Evolutionary conservation across 1,284 basidiomycete genomes (phyloP).

Genomic region (Psilocybe mexicana): DNA sequence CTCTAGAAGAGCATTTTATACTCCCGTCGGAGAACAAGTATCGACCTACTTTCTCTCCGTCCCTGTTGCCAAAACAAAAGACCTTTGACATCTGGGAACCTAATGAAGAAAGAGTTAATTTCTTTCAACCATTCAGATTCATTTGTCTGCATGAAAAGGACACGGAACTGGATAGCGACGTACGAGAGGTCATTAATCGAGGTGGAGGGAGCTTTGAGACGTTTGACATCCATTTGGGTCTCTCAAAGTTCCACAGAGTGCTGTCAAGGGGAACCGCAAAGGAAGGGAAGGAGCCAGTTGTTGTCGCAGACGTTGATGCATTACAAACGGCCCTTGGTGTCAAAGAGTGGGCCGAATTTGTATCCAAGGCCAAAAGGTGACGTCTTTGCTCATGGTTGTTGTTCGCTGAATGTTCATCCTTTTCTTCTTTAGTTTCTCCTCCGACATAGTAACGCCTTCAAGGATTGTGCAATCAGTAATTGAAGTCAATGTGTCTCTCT

Average conservation of each 20-base stretch:
- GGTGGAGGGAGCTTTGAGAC: slow-evolving; percentile 61
- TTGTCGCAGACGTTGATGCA: slow-evolving; percentile 49
- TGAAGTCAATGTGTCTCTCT: slow-evolving; percentile 35
- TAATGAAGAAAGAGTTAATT: slow-evolving; percentile 54
- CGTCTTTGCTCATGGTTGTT: slow-evolving; percentile 18
- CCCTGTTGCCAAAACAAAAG: slow-evolving; percentile 49
- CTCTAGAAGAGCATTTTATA: slow-evolving; percentile 50
- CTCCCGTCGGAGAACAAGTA: slow-evolving; percentile 55
- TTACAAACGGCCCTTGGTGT: slow-evolving; percentile 51
- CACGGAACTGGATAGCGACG: slow-evolving; percentile 45
- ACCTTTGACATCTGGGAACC: slow-evolving; percentile 61
- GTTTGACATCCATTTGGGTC: slow-evolving; percentile 51
- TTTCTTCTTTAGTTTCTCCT: slow-evolving; percentile 32
- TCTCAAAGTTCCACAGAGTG: slow-evolving; percentile 48
- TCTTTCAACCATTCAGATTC: slow-evolving; percentile 56
- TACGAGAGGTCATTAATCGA: slow-evolving; percentile 51
- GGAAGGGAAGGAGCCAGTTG: slow-evolving; percentile 47
- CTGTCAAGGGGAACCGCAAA: slow-evolving; percentile 53
- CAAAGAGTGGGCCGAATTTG: slow-evolving; percentile 52
- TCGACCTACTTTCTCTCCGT: slow-evolving; percentile 54
- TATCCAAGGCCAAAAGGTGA: slow-evolving; percentile 52
- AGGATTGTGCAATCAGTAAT: slow-evolving; percentile 46
- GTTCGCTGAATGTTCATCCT: background rate
- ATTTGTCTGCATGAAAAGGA: slow-evolving; percentile 58
- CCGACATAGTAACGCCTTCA: slow-evolving; percentile 37